Percentiles rank a stretch among this genome's conserved stretches.
Conservation (phyloP, 2,329 filamentous ascomycete species). For the Trematosphaeria pertusa region DNA sequence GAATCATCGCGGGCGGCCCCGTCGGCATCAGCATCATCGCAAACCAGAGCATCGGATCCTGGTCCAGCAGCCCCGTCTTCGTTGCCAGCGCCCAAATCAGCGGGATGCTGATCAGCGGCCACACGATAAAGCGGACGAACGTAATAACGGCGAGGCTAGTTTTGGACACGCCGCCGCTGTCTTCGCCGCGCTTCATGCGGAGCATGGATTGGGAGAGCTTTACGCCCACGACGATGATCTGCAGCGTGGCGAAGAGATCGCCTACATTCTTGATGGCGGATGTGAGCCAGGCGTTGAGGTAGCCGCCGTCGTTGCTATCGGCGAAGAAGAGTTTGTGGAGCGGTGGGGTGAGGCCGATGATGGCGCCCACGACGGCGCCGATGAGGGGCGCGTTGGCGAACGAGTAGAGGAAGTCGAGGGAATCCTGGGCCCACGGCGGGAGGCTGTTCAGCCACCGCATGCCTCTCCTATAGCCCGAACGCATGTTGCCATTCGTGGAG, state of each 20-base stretch:
- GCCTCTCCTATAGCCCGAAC: conserved; percentile 42
- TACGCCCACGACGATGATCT: conserved; percentile 72
- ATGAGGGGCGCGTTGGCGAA: conserved; percentile 69
- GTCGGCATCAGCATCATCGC: conserved; percentile 66
- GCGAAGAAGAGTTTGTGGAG: conserved; percentile 70
- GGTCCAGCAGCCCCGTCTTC: conserved; percentile 58
- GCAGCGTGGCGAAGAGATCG: conserved; percentile 68
- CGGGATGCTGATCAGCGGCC: conserved; percentile 64
- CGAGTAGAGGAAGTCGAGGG: conserved; percentile 52
- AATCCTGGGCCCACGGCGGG: conserved; percentile 47
- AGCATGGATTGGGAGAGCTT: conserved; percentile 64
- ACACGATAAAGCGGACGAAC: conserved; percentile 65
- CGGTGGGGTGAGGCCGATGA: conserved; percentile 66
- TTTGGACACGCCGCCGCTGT: conserved; percentile 57
- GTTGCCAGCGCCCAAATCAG: conserved; percentile 63
- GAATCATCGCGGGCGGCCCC: conserved; percentile 62
- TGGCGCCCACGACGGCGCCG: conserved; percentile 64
- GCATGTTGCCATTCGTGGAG: conserved; percentile 34
- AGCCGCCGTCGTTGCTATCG: conserved; percentile 63
- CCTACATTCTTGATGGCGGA: conserved; percentile 67
- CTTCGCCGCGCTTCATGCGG: conserved; percentile 53
- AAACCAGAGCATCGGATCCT: conserved; percentile 72
- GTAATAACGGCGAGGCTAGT: conserved; percentile 60
- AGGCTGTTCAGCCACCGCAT: conserved; percentile 46
- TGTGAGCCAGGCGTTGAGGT: conserved; percentile 72